phyloP scores from a whole-genome alignment of 768 basidiomycete species.

The Pisolithus orientalis region DNA sequence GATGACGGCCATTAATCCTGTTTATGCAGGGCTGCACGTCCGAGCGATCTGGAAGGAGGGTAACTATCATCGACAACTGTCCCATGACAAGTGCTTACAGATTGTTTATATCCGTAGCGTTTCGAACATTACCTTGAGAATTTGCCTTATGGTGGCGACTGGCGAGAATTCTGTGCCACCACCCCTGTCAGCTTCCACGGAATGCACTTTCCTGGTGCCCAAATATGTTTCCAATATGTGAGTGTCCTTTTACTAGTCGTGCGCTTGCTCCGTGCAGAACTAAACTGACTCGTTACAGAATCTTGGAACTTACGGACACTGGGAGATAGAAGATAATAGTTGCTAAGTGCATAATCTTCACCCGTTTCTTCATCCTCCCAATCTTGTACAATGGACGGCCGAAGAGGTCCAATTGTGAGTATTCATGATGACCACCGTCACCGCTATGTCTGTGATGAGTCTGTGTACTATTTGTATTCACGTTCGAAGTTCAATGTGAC shows the following conservation, averaged over 20 bases:
- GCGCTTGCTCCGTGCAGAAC: neutral
- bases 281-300: conserved; percentile 5
- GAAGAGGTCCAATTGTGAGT: too few relatives aligned
- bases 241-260: neutral
- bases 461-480: too few relatives aligned
- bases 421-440: too few relatives aligned
- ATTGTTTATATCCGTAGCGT: conserved; percentile 9
- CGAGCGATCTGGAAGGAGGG: conserved; percentile 19
- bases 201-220: conserved; percentile 18
- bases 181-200: conserved; percentile 23
- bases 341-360: conserved; percentile 5
- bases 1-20: neutral
- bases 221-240: conserved; percentile 18
- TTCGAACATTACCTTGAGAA: conserved; percentile 26
- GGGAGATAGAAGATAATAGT: conserved; percentile 17
- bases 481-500: too few relatives aligned
- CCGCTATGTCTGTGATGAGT: too few relatives aligned
- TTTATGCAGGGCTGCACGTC: conserved; percentile 21
- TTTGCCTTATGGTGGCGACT: conserved; percentile 21
- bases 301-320: conserved; percentile 15
- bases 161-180: conserved; percentile 28
- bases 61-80: neutral
- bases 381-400: too few relatives aligned
- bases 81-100: neutral
- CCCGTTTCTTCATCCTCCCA: too few relatives aligned